Evolutionary conservation across 768 basidiomycete species (phyloP).

Genomic region (Mycena maculata): DNA sequence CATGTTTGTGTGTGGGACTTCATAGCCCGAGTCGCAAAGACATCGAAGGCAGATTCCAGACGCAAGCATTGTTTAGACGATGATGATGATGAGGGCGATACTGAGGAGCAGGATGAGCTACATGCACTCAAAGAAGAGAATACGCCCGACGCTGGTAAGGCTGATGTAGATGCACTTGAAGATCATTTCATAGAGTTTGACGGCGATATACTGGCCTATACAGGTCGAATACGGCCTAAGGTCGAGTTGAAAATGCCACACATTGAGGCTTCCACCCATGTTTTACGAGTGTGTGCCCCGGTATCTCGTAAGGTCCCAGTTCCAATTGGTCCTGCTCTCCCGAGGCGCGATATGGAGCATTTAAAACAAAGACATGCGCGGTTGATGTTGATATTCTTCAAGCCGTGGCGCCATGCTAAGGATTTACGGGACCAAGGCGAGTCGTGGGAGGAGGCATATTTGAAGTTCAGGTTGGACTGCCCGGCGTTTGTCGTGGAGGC

Average conservation of each 20-base stretch:
- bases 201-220: not conserved
- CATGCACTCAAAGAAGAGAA: not conserved
- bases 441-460: conserved; percentile 44
- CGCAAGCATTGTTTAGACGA: not conserved
- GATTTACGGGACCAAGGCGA: conserved; percentile 38
- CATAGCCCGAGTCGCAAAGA: not conserved
- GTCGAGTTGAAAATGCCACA: conserved; percentile 28
- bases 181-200: not conserved
- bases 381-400: conserved; percentile 44
- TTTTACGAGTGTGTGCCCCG: conserved; percentile 10
- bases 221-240: not conserved
- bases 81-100: not conserved
- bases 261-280: conserved; percentile 36
- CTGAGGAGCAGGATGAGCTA: not conserved
- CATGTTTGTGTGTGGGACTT: not conserved
- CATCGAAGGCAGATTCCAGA: not conserved
- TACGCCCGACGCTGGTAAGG: not conserved
- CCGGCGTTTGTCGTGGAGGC: not conserved
- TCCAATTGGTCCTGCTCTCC: conserved; percentile 48
- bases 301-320: conserved; percentile 41
- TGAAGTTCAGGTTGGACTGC: not conserved
- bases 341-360: conserved; percentile 41
- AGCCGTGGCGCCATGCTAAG: conserved; percentile 48
- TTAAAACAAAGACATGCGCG: conserved; percentile 34
- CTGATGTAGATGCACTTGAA: not conserved